A percentile compares a stretch with the other conserved stretches of the same genome.
phyloP scores from a whole-genome alignment of 805 yeast genomes.

The Candida nemodendra region DNA sequence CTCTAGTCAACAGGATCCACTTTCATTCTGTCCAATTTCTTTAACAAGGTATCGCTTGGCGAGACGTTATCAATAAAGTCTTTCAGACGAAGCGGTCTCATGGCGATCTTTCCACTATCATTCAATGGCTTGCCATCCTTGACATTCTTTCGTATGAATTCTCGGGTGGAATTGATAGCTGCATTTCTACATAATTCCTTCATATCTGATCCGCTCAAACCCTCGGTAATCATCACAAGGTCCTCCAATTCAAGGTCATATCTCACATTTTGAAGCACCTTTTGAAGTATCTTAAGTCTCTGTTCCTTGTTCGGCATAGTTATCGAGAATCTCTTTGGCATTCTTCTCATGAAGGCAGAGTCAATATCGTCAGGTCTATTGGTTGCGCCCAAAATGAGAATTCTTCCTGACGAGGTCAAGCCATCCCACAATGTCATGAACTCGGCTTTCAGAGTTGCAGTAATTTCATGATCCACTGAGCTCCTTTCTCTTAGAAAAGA shows the following conservation, averaged over 20 bases:
- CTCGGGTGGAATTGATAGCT: constrained; percentile 84
- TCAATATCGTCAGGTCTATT: constrained; percentile 91
- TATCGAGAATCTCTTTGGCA: constrained; percentile 87
- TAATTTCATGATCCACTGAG: constrained; percentile 88
- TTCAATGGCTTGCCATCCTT: constrained; percentile 38
- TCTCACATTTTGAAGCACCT: constrained; percentile 64
- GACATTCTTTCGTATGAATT: constrained; percentile 64
- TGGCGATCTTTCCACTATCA: constrained; percentile 36
- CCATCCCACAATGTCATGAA: constrained; percentile 99
- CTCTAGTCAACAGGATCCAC: constrained; percentile 22
- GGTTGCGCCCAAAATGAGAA: constrained; percentile 91
- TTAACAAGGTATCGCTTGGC: constrained; percentile 28
- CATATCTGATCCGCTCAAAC: constrained; percentile 87
- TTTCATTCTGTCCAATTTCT: constrained; percentile 17
- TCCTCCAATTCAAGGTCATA: constrained; percentile 64
- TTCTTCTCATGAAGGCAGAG: constrained; percentile 84
- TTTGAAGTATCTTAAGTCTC: constrained; percentile 65
- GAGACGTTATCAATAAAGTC: constrained; percentile 55
- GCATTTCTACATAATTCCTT: constrained; percentile 93
- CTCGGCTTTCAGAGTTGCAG: constrained; percentile 91
- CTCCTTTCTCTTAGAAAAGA: constrained; percentile 86
- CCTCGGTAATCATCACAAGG: constrained; percentile 64
- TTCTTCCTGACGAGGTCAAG: constrained; percentile 66
- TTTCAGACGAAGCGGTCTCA: constrained; percentile 61
- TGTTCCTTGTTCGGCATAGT: constrained; percentile 68